Evolutionary conservation across 345 rosid species (phyloP).

Genomic region (Aegle marmelos): DNA sequence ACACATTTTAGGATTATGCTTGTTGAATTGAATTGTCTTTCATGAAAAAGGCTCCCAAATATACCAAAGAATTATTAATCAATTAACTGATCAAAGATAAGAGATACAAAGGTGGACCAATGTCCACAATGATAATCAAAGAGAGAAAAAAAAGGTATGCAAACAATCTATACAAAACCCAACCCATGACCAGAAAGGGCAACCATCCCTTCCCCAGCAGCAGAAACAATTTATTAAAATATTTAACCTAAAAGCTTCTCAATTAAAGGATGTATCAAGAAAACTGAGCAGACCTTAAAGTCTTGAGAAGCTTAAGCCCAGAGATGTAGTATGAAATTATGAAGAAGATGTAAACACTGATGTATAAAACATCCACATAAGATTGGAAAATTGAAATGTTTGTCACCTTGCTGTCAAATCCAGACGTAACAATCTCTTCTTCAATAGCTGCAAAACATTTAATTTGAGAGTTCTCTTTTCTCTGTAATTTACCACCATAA

Average conservation of each 20-base stretch:
- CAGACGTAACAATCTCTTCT: conserved; percentile 82
- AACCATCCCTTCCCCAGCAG: not conserved
- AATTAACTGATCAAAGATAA: too few relatives aligned
- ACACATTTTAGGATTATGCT: not conserved
- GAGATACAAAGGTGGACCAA: not conserved
- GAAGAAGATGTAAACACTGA: not conserved
- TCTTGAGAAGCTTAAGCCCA: not conserved
- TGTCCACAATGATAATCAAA: not conserved
- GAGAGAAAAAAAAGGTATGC: too few relatives aligned
- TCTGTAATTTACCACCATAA: conserved; percentile 66
- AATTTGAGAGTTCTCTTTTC: conserved; percentile 75
- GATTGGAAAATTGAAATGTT: not conserved
- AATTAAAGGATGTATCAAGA: not conserved
- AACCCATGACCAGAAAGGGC: not conserved
- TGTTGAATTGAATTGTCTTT: not conserved
- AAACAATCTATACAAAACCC: too few relatives aligned
- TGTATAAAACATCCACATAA: not conserved
- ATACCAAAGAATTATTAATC: too few relatives aligned
- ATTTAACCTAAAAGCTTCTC: not conserved
- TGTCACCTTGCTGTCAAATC: conserved; percentile 87
- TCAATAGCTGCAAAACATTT: conserved; percentile 82
- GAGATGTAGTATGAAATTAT: not conserved
- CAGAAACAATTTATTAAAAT: too few relatives aligned
- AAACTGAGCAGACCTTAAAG: not conserved
- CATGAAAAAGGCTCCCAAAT: not conserved